Evolutionary conservation across 2,329 filamentous ascomycete genomes (phyloP), one percentile per base, ranked within the genome.

Genomic region (Colletotrichum sansevieriae): DNA sequence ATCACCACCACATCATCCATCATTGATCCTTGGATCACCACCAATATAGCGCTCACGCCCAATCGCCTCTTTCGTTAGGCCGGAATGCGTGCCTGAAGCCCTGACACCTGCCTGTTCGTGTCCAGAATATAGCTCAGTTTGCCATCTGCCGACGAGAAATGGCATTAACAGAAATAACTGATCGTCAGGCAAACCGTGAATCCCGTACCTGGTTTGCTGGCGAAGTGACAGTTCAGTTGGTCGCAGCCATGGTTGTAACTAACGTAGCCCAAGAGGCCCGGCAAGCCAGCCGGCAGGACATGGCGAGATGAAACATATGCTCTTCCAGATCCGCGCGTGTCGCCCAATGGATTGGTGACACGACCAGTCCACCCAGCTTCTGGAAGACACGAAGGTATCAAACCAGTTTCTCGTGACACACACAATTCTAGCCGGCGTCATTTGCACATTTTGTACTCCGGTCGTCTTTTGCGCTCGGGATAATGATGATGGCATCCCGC

Each of bases 381-480:
- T 68, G 60, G 61, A 65, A 65, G 47, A 33, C 43, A 56, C 59
- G 44, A 44, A 67, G 65, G 63, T 63, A 49, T 63, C 63, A 58
- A 68, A 52, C 44, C n/a, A n/a, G 59, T 46, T 59, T 55, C 61
- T 47, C 65, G 54, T 68, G 47, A 68, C 65, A 68, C 65, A 68
- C 61, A 58, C 54, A 46, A 58, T 54, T 29, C 61, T 46, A 62
- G 47, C 37, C 37, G 47, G 35, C 47, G 44, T 54, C 59, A 54
- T 62, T 54, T 35, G 59, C 49, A 25, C 20, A 37, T 39, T 60
- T 18, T 51, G 44, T 49, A 49, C 44, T 39, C 20, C 20, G 43
- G 35, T 13, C 10, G 13, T n/a, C 44, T 37, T 44, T 18, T 47
- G 29, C 13, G 15, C 44, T 12, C 20, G 3, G 29, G 25, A 44